phyloP scores from a whole-genome alignment of 1,139 yeast species.

The Diutina mesorugosa region DNA sequence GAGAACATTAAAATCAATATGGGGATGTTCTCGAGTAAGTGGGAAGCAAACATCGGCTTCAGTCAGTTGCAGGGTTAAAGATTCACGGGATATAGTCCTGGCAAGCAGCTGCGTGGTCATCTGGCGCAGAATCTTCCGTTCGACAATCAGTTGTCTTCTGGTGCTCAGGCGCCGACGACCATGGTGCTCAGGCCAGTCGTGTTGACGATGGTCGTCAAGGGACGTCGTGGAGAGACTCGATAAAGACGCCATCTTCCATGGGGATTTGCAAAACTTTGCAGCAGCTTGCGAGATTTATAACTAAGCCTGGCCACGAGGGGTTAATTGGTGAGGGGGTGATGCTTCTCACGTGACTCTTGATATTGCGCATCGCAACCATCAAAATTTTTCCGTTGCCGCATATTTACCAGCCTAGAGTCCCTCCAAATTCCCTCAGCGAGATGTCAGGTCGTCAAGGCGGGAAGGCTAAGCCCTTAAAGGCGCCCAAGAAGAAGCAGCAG shows the following conservation, averaged over 20 bases:
- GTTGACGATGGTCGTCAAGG: neutral
- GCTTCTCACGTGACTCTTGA: neutral
- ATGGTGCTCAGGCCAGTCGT: neutral
- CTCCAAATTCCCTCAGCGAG: neutral
- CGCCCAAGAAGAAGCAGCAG: slow-evolving; percentile 61
- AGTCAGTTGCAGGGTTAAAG: slow-evolving; percentile 19
- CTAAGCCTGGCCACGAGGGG: neutral
- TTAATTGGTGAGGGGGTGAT: neutral
- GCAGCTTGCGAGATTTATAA: neutral
- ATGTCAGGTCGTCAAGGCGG: slow-evolving; percentile 75
- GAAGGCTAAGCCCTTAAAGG: slow-evolving; percentile 55
- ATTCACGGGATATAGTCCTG: neutral
- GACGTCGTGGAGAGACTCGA: neutral
- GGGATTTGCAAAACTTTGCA: neutral
- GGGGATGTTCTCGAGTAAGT: slow-evolving; percentile 60
- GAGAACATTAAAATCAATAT: slow-evolving; percentile 10
- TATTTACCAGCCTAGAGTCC: neutral
- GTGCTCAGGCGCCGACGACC: neutral
- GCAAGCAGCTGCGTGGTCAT: neutral
- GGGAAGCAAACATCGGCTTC: slow-evolving; percentile 98
- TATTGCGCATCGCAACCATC: neutral
- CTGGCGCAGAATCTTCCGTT: neutral
- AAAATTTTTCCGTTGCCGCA: neutral
- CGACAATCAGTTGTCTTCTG: neutral
- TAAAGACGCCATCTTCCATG: neutral